phyloP scores from a whole-genome alignment of 1,284 basidiomycete genomes.

The Microstroma glucosiphilum region DNA sequence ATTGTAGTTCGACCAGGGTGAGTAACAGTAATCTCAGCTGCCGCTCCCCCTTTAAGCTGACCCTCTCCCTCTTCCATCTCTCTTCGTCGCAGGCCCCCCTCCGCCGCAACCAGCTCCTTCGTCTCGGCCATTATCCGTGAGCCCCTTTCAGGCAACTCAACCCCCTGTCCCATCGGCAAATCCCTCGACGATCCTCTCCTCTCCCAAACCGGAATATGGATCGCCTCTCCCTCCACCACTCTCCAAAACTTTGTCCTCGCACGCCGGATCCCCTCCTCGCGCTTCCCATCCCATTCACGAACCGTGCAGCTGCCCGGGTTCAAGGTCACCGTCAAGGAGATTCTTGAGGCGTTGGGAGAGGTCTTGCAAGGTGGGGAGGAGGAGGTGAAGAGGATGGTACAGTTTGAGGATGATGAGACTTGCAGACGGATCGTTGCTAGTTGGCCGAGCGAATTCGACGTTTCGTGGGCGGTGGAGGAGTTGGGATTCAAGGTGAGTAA shows the following conservation, averaged over 20 bases:
- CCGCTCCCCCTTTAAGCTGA: too few relatives aligned
- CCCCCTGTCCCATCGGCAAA: constrained; percentile 27
- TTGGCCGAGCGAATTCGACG: constrained; percentile 27
- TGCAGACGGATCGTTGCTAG: constrained; percentile 26
- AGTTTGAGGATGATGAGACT: constrained; percentile 30
- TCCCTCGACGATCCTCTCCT: constrained; percentile 21
- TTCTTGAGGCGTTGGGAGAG: constrained; percentile 26
- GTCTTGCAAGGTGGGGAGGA: constrained; percentile 9
- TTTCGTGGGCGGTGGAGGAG: constrained; percentile 18
- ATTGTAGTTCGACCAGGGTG: constrained; percentile 23
- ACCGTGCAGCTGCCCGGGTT: constrained; percentile 30
- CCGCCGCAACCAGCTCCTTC: constrained; percentile 27
- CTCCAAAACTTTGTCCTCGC: constrained; percentile 28
- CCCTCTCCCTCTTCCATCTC: too few relatives aligned
- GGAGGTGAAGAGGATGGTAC: constrained; percentile 18
- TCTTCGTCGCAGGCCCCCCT: constrained; percentile 15
- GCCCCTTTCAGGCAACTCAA: constrained; percentile 21
- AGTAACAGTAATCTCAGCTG: too few relatives aligned
- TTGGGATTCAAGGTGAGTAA: constrained; percentile 20
- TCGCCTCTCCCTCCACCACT: constrained; percentile 23
- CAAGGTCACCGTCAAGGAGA: constrained; percentile 23
- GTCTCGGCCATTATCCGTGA: constrained; percentile 33
- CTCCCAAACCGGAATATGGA: constrained; percentile 18
- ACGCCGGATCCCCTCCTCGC: constrained; percentile 17
- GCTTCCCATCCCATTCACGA: constrained; percentile 14